These are phyloP conservation scores for Angophora floribunda DNA, from an alignment of 345 rosid species.

Conservation along the genomic window DNA sequence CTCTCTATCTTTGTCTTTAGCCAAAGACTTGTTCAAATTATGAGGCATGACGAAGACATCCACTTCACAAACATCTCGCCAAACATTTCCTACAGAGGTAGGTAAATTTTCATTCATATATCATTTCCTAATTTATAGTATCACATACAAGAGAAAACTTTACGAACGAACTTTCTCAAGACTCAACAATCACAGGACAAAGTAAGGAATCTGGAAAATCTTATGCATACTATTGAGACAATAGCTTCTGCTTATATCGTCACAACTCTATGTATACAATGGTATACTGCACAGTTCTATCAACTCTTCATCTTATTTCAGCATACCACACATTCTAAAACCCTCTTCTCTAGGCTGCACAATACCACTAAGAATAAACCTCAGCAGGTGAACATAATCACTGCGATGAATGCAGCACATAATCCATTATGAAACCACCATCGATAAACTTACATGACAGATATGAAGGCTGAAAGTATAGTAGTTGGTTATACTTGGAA, in stretches of 20 bases:
- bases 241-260: too few species aligned
- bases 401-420: not conserved
- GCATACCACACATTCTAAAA: not conserved
- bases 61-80: not conserved
- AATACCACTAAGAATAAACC: not conserved
- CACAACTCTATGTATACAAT: not conserved
- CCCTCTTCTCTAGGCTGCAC: not conserved
- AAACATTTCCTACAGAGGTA: not conserved
- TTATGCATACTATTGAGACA: accelerated
- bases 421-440: not conserved
- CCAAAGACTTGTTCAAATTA: not conserved
- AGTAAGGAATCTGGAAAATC: not conserved
- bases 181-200: not conserved
- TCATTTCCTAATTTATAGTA: not conserved
- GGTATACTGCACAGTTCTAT: not conserved
- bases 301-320: not conserved
- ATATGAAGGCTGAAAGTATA: not conserved
- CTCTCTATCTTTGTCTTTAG: not conserved
- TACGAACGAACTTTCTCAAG: not conserved
- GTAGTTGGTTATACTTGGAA: not conserved
- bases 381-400: not conserved
- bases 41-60: not conserved
- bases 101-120: not conserved
- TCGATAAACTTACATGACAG: not conserved
- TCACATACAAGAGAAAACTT: not conserved